phyloP scores from a whole-genome alignment of 768 basidiomycete genomes.

The Termitomyces sp. region DNA sequence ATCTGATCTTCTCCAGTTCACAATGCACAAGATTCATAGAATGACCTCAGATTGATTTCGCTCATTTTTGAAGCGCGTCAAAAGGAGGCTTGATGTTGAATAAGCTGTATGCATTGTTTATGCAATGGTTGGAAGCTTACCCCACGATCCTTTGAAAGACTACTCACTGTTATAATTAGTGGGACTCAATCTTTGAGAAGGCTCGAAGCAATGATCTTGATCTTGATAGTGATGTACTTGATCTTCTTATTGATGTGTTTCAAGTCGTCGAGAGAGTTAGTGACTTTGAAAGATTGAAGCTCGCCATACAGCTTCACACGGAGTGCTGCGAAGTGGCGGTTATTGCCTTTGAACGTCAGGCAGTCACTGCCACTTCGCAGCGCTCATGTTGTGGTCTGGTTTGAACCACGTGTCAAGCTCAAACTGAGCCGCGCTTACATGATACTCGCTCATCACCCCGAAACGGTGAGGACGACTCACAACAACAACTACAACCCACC shows the following conservation, averaged over 20 bases:
- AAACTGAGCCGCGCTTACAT: slow-evolving; percentile 9
- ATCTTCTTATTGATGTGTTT: background rate
- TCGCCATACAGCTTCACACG: background rate
- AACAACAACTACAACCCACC: background rate
- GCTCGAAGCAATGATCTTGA: too few species aligned
- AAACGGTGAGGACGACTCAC: slow-evolving; percentile 9
- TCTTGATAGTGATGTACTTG: too few species aligned
- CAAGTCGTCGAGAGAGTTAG: background rate
- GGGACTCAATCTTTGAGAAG: too few species aligned
- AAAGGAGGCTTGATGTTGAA: too few species aligned
- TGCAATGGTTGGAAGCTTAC: too few species aligned
- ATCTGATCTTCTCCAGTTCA: background rate
- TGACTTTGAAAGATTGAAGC: background rate
- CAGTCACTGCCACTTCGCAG: too few species aligned
- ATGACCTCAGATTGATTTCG: background rate
- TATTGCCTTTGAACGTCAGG: background rate
- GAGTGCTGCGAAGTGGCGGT: background rate
- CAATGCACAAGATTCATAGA: background rate
- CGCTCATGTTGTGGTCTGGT: background rate
- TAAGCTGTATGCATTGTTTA: too few species aligned
- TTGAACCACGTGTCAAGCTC: slow-evolving; percentile 10
- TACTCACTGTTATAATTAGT: too few species aligned
- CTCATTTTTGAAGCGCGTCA: too few species aligned
- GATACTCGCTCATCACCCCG: slow-evolving; percentile 8
- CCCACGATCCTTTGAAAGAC: too few species aligned